phyloP scores from a whole-genome alignment of 164 flowering plant genomes.

The Kingdonia uniflora region DNA sequence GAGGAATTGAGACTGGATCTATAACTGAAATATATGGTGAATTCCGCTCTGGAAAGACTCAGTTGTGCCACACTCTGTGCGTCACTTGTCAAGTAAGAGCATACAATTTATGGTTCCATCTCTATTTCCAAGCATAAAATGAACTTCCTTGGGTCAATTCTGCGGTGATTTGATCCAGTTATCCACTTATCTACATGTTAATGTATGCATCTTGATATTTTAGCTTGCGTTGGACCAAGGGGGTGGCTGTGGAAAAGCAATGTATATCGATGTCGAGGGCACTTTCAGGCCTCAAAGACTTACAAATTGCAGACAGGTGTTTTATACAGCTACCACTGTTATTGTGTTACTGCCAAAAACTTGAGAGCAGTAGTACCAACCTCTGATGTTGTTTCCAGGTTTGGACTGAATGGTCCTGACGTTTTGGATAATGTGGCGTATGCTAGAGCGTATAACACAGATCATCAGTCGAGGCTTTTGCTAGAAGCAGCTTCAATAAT shows the following conservation, averaged over 20 bases:
- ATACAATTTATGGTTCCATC: too few species aligned
- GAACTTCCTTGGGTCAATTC: too few species aligned
- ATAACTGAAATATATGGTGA: too few species aligned
- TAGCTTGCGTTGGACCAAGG: slow-evolving; percentile 99
- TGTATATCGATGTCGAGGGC: slow-evolving; percentile 98
- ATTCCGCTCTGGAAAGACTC: too few species aligned
- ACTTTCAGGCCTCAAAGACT: slow-evolving; percentile 92
- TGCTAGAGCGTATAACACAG: slow-evolving; percentile 98
- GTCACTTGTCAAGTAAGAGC: too few species aligned
- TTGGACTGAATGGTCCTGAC: slow-evolving; percentile 86
- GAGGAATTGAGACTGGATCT: too few species aligned
- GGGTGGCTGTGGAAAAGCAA: slow-evolving; percentile 95
- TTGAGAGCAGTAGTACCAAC: slow-evolving; percentile 3
- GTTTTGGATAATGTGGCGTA: slow-evolving; percentile 97
- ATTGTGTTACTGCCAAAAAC: neutral
- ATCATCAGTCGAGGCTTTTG: slow-evolving; percentile 95
- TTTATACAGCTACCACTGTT: slow-evolving; percentile 2
- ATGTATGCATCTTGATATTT: too few species aligned
- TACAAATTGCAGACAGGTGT: slow-evolving; percentile 94
- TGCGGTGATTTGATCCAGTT: too few species aligned
- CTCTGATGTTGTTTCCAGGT: slow-evolving; percentile 39
- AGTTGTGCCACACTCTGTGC: too few species aligned
- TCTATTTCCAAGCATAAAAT: too few species aligned
- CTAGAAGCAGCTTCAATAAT: slow-evolving; percentile 99
- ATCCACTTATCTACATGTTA: too few species aligned